Evolutionary conservation across 345 rosid genomes (phyloP).

Genomic region (Syzygium oleosum): DNA sequence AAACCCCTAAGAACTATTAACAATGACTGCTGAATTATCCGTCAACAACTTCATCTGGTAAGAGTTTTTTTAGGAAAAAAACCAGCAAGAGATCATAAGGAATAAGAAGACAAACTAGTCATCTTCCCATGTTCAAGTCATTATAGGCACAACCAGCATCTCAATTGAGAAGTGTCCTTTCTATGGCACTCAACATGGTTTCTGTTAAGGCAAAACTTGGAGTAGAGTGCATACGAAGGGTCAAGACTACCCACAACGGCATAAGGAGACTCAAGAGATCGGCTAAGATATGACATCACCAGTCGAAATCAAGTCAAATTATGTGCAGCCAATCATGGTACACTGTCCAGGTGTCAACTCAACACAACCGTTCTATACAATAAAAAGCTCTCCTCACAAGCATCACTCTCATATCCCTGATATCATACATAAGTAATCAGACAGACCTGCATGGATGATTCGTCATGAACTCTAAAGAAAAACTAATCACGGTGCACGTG

Average conservation of each 20-base stretch:
- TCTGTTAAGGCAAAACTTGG: neutral
- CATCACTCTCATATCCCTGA: neutral
- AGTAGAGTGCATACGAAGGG: neutral
- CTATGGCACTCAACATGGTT: neutral
- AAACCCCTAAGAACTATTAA: neutral
- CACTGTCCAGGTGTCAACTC: neutral
- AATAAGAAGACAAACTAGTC: neutral
- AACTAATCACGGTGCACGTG: constrained; percentile 2
- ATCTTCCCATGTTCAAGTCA: neutral
- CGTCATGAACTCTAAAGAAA: neutral
- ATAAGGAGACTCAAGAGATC: neutral
- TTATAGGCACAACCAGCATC: neutral
- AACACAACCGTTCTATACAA: neutral
- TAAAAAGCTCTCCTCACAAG: neutral
- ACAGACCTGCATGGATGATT: neutral
- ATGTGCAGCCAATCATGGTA: neutral
- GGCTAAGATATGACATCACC: neutral
- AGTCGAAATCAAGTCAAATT: neutral
- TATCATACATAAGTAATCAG: neutral
- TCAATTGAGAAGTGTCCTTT: neutral
- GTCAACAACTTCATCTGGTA: neutral
- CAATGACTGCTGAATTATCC: neutral
- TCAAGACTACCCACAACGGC: neutral
- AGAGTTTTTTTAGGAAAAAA: neutral
- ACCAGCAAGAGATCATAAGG: neutral